A percentile compares a stretch with the other conserved stretches of the same genome.
Conservation (phyloP, 2,329 filamentous ascomycete genomes). For the Curvularia sp. region DNA sequence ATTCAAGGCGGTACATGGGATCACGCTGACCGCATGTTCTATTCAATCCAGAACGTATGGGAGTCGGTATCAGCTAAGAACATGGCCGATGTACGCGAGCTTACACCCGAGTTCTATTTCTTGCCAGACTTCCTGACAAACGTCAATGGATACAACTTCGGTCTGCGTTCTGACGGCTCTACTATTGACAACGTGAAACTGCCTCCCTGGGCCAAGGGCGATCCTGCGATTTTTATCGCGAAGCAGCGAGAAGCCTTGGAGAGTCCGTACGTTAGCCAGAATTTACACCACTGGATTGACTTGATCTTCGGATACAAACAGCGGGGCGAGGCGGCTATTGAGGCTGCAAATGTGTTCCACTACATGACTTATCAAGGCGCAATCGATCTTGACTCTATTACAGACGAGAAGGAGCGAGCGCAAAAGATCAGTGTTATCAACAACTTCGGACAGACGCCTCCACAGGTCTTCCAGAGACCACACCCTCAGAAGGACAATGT, state of each 20-base stretch:
- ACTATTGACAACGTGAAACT: constrained; percentile 85
- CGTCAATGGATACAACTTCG: constrained; percentile 93
- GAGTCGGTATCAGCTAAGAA: constrained; percentile 86
- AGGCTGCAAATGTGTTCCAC: constrained; percentile 94
- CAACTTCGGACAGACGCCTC: constrained; percentile 97
- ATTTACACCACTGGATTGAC: constrained; percentile 95
- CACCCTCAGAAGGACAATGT: constrained; percentile 78
- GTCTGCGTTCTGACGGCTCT: constrained; percentile 78
- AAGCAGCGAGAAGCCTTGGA: constrained; percentile 97
- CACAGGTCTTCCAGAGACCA: constrained; percentile 85
- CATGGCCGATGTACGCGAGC: constrained; percentile 91
- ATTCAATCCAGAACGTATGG: constrained; percentile 91
- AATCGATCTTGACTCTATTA: constrained; percentile 88
- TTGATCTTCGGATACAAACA: constrained; percentile 95
- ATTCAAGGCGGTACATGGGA: constrained; percentile 97
- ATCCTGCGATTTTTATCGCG: constrained; percentile 92
- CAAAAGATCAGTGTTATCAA: constrained; percentile 96
- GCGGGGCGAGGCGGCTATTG: constrained; percentile 87
- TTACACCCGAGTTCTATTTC: constrained; percentile 98
- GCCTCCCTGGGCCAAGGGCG: constrained; percentile 96
- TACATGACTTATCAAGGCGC: constrained; percentile 94
- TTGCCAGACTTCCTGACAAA: constrained; percentile 95
- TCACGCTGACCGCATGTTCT: constrained; percentile 93
- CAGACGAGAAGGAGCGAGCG: constrained; percentile 83
- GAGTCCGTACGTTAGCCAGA: constrained; percentile 87